Percentiles rank a stretch among this genome's conserved stretches.
These are phyloP conservation scores for Pouteria glomerata DNA, from an alignment of 148 eudicot genomes.

Conservation along the genomic window DNA sequence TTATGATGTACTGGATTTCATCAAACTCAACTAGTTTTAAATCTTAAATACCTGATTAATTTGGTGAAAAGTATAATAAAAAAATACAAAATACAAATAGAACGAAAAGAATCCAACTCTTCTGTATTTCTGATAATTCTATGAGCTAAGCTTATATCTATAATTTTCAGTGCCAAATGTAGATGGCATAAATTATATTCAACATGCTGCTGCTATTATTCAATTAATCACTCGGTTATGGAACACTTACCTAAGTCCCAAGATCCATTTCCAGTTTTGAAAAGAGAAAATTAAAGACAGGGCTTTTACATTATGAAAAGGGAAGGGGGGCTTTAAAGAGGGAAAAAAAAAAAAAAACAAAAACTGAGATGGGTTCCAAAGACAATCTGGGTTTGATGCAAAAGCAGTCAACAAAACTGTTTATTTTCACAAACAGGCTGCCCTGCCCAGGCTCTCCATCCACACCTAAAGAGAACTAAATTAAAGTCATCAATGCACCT, in stretches of 20 bases:
- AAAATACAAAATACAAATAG: neutral
- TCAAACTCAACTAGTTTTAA: neutral
- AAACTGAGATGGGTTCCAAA: neutral
- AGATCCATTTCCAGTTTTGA: neutral
- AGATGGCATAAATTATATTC: neutral
- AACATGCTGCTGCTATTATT: neutral
- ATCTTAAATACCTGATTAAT: neutral
- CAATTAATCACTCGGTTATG: neutral
- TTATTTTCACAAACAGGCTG: slow-evolving; percentile 12
- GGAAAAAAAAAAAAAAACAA: neutral
- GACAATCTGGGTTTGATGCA: neutral
- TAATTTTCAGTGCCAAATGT: neutral
- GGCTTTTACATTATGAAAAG: too few relatives aligned
- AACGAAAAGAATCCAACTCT: neutral
- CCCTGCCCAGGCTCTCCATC: slow-evolving; percentile 3
- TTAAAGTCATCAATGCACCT: slow-evolving; percentile 21
- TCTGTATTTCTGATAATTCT: neutral
- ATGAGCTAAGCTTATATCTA: neutral
- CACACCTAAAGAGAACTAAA: slow-evolving; percentile 10
- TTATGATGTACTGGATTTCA: neutral
- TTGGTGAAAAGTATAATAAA: neutral
- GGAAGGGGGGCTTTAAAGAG: neutral
- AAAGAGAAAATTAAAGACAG: neutral
- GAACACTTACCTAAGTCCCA: neutral
- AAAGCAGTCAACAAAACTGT: neutral